phyloP scores from a whole-genome alignment of 2,329 filamentous ascomycete species.

The Talaromyces sp. region DNA sequence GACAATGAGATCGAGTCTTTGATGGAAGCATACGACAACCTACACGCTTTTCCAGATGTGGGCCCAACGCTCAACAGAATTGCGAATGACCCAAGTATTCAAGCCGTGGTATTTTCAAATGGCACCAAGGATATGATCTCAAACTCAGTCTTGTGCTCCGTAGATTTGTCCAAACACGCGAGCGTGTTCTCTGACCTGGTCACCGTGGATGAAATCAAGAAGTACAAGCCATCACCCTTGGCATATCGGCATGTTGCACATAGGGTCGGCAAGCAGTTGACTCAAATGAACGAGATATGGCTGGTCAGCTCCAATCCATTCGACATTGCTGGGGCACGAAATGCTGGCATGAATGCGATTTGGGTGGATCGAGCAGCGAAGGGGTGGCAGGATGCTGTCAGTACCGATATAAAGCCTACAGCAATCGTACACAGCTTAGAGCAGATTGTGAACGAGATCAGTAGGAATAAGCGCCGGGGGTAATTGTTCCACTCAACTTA shows the following conservation, averaged over 20 bases:
- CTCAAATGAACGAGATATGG: conserved; percentile 60
- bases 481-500: too few relatives aligned
- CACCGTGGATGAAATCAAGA: conserved; percentile 61
- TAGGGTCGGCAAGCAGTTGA: conserved; percentile 50
- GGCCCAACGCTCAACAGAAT: conserved; percentile 55
- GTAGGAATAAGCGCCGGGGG: too few relatives aligned
- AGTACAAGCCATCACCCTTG: conserved; percentile 67
- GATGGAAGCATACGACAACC: conserved; percentile 66
- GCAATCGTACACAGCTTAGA: conserved; percentile 59
- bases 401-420: conserved; percentile 55
- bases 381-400: conserved; percentile 68
- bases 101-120: conserved; percentile 70
- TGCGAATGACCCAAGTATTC: conserved; percentile 44
- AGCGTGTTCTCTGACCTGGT: conserved; percentile 59
- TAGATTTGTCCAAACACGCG: conserved; percentile 55
- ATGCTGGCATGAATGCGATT: conserved; percentile 63
- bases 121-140: conserved; percentile 66
- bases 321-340: conserved; percentile 67
- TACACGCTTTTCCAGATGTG: conserved; percentile 68
- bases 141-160: conserved; percentile 61
- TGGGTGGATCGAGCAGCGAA: conserved; percentile 67
- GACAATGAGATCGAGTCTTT: conserved; percentile 52
- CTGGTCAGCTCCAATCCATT: conserved; percentile 74
- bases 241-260: conserved; percentile 64
- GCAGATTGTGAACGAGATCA: conserved; percentile 53